Evolutionary conservation across 441 rosid species (phyloP), one percentile per base, ranked within the genome.

Genomic region (Cnidoscolus chayamansa): DNA sequence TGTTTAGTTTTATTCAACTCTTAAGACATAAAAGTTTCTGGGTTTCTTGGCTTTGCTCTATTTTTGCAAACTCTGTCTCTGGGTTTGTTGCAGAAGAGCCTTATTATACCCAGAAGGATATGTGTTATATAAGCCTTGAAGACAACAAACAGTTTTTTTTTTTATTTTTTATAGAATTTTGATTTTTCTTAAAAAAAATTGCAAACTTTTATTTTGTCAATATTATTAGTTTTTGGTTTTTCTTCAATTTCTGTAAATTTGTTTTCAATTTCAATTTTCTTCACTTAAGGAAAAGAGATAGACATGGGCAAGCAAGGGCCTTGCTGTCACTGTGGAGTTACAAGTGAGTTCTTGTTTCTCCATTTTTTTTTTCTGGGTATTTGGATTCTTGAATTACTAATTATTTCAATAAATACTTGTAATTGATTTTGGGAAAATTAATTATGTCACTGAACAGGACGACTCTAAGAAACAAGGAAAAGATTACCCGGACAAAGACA

Each of bases 301-400:
- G 81, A 77, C 20, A 96, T 93, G 99, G 98, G 99, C 67, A 96
- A 96, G 92, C 98, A 96, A 85, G 97, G 98, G 30, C 99, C 99
- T 86, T 96, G 99, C 94, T 86, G 78, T 78, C 98, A 96, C 90
- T 96, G 99, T 86, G 99, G 99, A 86, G 99, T 92, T 85, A 87
- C 97, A 84, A 96, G 99, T 96, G 99, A 96, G 98, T 90, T 84
- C 83, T 89, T 94, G 93, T 84, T 87, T 86, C 89, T 86, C 86
- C 90, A 72, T 25, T 81, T 51, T 13, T 70, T 70, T 61, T 53
- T 62, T 59, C 62, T 54, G 7, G 15, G 30, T 71, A 25, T 60
- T 66, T 63, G 47, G 57, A 68, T 65, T 70, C 51, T 35, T 72
- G 20, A 65, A 17, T 78, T 55, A 45, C 31, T 67, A 13, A 11